These are phyloP conservation scores for Schizosaccharomyces octosporus DNA, from an alignment of 805 yeast species.

Conservation along the genomic window DNA sequence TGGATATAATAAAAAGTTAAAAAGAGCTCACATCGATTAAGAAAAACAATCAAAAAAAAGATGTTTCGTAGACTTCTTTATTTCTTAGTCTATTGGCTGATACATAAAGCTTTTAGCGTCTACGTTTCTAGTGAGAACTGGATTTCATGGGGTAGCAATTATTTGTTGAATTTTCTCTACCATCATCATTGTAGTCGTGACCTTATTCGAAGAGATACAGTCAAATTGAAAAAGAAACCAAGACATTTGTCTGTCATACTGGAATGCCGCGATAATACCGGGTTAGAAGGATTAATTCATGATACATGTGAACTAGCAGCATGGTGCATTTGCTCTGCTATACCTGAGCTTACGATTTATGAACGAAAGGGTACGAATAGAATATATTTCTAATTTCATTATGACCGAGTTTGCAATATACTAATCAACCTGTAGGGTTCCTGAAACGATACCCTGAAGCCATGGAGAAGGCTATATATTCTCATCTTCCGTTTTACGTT, in stretches of 20 bases:
- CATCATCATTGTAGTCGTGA: constrained; percentile 35
- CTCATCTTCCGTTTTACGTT: constrained; percentile 43
- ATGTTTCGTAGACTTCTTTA: neutral
- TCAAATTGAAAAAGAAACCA: constrained; percentile 51
- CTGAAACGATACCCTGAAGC: constrained; percentile 8
- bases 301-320: constrained; percentile 55
- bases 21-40: no score
- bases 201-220: constrained; percentile 61
- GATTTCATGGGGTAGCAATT: neutral
- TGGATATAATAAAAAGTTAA: no score
- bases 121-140: neutral
- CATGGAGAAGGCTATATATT: constrained; percentile 29
- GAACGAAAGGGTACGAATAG: constrained; percentile 38
- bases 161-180: constrained; percentile 5
- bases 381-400: no score
- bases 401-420: neutral
- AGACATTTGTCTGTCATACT: constrained; percentile 51
- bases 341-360: constrained; percentile 44
- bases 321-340: constrained; percentile 83
- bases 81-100: neutral
- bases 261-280: constrained; percentile 60
- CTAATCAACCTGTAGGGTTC: neutral
- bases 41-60: neutral
- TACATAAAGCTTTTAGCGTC: neutral
- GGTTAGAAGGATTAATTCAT: constrained; percentile 53